Evolutionary conservation across 106 monocot genomes (phyloP).

Genomic region (Acorus gramineus): DNA sequence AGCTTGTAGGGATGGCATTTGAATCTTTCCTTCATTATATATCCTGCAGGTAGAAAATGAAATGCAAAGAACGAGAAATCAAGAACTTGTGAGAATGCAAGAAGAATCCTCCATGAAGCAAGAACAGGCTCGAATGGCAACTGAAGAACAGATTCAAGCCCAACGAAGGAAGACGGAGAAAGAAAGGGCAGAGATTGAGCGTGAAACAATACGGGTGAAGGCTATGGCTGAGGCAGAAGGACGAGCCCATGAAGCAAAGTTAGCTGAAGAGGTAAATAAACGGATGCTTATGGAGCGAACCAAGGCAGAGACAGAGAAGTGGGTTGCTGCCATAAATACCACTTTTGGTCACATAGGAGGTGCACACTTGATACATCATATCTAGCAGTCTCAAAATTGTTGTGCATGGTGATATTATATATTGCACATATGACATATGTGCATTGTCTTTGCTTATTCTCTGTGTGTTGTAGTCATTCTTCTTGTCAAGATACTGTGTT

Average conservation of each 20-base stretch:
- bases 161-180: slow-evolving; percentile 75
- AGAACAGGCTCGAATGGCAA: slow-evolving; percentile 78
- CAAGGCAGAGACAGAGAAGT: slow-evolving; percentile 95
- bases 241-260: slow-evolving; percentile 71
- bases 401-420: too few species aligned
- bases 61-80: slow-evolving; percentile 82
- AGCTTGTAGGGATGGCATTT: too few species aligned
- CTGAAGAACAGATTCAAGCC: slow-evolving; percentile 89
- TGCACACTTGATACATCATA: not conserved
- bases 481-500: too few species aligned
- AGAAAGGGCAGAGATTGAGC: slow-evolving; percentile 78
- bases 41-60: slow-evolving; percentile 71
- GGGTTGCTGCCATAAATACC: slow-evolving; percentile 87
- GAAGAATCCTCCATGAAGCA: slow-evolving; percentile 83
- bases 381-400: too few species aligned
- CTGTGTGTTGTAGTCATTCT: too few species aligned
- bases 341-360: slow-evolving; percentile 97
- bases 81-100: slow-evolving; percentile 95
- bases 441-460: too few species aligned
- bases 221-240: slow-evolving; percentile 90
- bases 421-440: too few species aligned
- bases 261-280: slow-evolving; percentile 83
- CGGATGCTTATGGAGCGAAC: slow-evolving; percentile 68
- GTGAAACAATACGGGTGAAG: slow-evolving; percentile 63
- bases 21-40: too few species aligned